phyloP scores from a whole-genome alignment of 1,284 basidiomycete genomes.

The Heterobasidion irregulare region DNA sequence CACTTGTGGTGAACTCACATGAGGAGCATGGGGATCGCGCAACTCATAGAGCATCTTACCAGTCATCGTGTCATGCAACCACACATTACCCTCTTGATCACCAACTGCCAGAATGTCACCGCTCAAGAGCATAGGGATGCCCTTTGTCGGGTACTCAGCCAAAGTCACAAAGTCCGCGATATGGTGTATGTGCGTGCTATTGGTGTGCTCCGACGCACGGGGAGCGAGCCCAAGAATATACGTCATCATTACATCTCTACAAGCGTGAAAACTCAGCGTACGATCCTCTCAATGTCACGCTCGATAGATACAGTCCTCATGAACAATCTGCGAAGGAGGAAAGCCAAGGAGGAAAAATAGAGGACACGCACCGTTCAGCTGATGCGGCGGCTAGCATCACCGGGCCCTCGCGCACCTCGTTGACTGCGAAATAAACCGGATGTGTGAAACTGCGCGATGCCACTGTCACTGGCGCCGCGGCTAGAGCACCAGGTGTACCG shows the following conservation, averaged over 20 bases:
- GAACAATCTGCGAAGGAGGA: not conserved
- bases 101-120: constrained; percentile 6
- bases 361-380: not conserved
- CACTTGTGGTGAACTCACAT: constrained; percentile 9
- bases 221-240: not conserved
- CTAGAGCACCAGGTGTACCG: not conserved
- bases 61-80: constrained; percentile 5
- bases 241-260: not conserved
- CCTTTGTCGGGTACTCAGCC: not conserved
- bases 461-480: not conserved
- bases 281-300: too few species aligned
- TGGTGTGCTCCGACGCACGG: not conserved
- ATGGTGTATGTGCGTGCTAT: not conserved
- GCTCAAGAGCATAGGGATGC: constrained; percentile 3
- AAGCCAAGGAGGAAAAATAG: not conserved
- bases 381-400: not conserved
- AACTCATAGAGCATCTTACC: constrained; percentile 16
- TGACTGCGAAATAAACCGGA: not conserved
- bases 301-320: too few species aligned
- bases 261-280: not conserved
- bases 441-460: not conserved
- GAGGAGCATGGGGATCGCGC: constrained; percentile 14
- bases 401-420: not conserved
- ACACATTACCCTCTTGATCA: constrained; percentile 3
- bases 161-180: not conserved